These are phyloP conservation scores for Kwoniella heveanensis DNA, from an alignment of 768 basidiomycete genomes.

Conservation along the genomic window DNA sequence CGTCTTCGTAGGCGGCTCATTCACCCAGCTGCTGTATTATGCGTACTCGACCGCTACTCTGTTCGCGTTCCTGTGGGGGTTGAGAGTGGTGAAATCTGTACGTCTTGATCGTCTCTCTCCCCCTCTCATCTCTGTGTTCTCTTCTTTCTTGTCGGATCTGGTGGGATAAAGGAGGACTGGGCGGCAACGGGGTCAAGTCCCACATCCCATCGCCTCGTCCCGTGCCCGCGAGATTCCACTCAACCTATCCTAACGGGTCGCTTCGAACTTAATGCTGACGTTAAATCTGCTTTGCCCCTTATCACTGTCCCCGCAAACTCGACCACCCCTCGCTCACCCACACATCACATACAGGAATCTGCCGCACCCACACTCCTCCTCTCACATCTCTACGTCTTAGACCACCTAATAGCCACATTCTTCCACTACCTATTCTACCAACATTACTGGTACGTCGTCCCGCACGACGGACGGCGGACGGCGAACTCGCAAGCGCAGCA, in stretches of 20 bases:
- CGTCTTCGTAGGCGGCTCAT: slow-evolving; percentile 77
- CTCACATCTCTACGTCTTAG: slow-evolving; percentile 86
- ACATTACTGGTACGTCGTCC: slow-evolving; percentile 81
- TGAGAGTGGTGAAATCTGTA: slow-evolving; percentile 82
- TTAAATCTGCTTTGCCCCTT: too few species aligned
- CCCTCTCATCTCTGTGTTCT: not conserved
- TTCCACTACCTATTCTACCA: slow-evolving; percentile 93
- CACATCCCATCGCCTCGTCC: too few species aligned
- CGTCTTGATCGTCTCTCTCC: slow-evolving; percentile 49
- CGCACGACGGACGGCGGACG: slow-evolving; percentile 82
- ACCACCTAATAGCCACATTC: slow-evolving; percentile 83
- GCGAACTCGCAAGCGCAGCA: slow-evolving; percentile 86
- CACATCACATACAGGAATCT: slow-evolving; percentile 85
- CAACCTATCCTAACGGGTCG: too few species aligned
- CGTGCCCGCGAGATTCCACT: too few species aligned
- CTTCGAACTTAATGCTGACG: too few species aligned
- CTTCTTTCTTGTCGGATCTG: too few species aligned
- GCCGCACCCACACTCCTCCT: slow-evolving; percentile 80
- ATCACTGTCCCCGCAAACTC: too few species aligned
- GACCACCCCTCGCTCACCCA: too few species aligned
- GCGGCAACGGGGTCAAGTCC: too few species aligned
- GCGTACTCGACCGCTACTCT: slow-evolving; percentile 86
- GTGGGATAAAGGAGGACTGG: too few species aligned
- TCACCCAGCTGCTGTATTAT: slow-evolving; percentile 88
- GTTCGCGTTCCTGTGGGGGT: slow-evolving; percentile 78